Conservation (phyloP, 2,329 filamentous ascomycete genomes). For the Ophiostoma angusticollis region DNA sequence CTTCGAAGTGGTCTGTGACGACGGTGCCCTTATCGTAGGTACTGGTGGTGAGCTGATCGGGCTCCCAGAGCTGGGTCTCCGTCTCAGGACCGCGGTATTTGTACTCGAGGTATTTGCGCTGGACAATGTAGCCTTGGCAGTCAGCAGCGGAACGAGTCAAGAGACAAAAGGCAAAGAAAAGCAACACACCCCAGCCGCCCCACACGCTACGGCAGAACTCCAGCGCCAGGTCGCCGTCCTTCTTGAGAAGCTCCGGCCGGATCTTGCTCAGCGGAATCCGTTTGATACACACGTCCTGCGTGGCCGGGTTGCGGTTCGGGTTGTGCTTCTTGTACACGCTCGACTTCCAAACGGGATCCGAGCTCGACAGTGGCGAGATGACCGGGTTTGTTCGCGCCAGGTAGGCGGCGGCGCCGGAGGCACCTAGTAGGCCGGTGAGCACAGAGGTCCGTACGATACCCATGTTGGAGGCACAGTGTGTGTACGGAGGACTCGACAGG, state of each 20-base stretch:
- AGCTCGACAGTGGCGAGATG: slow-evolving; percentile 41
- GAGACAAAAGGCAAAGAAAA: slow-evolving; percentile 1
- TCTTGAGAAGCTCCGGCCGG: slow-evolving; percentile 49
- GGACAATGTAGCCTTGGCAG: slow-evolving; percentile 39
- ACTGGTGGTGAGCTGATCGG: slow-evolving; percentile 38
- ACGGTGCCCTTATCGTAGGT: slow-evolving; percentile 49
- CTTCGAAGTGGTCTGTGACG: slow-evolving; percentile 61
- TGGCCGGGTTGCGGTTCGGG: slow-evolving; percentile 46
- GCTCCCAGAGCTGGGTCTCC: slow-evolving; percentile 47
- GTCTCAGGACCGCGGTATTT: slow-evolving; percentile 47
- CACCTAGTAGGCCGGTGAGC: slow-evolving; percentile 33
- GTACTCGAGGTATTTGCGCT: slow-evolving; percentile 43
- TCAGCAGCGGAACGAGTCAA: slow-evolving; percentile 2
- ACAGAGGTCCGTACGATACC: slow-evolving; percentile 37
- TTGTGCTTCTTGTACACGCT: slow-evolving; percentile 47
- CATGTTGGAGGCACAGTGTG: slow-evolving; percentile 25
- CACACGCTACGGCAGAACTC: slow-evolving; percentile 57
- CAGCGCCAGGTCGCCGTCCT: slow-evolving; percentile 43
- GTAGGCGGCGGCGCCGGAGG: slow-evolving; percentile 37
- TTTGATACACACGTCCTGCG: slow-evolving; percentile 52
- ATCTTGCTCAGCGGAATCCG: slow-evolving; percentile 50
- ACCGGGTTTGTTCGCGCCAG: slow-evolving; percentile 42
- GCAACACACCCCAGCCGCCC: slow-evolving; percentile 47
- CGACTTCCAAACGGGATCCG: slow-evolving; percentile 49
- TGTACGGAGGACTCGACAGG: neutral